Conservation (phyloP, 768 basidiomycete species). For the Cubamyces lactineus region DNA sequence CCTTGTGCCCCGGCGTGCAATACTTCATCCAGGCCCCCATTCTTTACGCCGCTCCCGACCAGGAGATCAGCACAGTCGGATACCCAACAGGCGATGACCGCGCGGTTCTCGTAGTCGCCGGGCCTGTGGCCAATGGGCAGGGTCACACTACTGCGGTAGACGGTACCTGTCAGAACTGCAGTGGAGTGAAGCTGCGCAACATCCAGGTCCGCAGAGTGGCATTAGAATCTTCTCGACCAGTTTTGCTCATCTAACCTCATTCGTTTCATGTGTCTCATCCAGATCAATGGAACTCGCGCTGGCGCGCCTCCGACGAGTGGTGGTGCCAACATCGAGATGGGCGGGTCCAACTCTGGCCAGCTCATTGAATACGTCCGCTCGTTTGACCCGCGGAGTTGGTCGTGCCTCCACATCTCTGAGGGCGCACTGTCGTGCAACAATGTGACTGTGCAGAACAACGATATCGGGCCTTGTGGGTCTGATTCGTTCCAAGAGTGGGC, state of each 20-base stretch:
- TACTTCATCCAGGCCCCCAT: slow-evolving; percentile 73
- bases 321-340: slow-evolving; percentile 85
- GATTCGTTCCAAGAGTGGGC: slow-evolving; percentile 76
- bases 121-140: slow-evolving; percentile 59
- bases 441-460: slow-evolving; percentile 74
- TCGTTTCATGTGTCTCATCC: neutral
- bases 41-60: slow-evolving; percentile 62
- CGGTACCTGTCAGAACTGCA: slow-evolving; percentile 63
- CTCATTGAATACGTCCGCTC: slow-evolving; percentile 77
- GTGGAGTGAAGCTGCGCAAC: slow-evolving; percentile 66
- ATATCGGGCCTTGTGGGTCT: slow-evolving; percentile 77
- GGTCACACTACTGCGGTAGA: slow-evolving; percentile 77
- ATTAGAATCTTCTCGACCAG: neutral
- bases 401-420: slow-evolving; percentile 78
- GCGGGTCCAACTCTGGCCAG: slow-evolving; percentile 72
- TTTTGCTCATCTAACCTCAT: neutral
- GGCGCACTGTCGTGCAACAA: slow-evolving; percentile 69
- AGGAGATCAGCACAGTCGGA: slow-evolving; percentile 83
- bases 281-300: slow-evolving; percentile 77
- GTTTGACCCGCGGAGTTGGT: slow-evolving; percentile 80
- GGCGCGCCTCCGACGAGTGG: slow-evolving; percentile 56
- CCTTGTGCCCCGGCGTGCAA: slow-evolving; percentile 61
- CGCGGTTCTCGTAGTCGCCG: slow-evolving; percentile 71
- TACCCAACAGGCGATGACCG: slow-evolving; percentile 70
- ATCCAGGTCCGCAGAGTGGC: slow-evolving; percentile 55